phyloP scores from a whole-genome alignment of 2,329 filamentous ascomycete genomes.

The Trichoderma semiorbis region DNA sequence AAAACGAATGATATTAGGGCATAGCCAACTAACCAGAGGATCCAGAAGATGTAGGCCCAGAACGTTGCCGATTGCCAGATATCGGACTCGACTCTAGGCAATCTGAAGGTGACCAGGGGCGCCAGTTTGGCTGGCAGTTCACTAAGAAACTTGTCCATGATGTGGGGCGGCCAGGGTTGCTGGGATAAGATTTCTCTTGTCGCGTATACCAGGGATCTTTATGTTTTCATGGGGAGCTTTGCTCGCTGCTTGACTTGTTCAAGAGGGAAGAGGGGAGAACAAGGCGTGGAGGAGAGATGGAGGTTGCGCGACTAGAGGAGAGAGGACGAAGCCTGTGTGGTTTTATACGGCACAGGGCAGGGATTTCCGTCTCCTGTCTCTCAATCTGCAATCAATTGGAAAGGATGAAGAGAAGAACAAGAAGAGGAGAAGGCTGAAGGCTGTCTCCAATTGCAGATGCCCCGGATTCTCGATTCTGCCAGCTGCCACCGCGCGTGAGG shows the following conservation, averaged over 20 bases:
- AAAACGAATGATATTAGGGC: not conserved
- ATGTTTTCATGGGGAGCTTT: slow-evolving; percentile 5
- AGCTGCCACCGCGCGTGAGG: slow-evolving; percentile 8
- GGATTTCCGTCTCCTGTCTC: not conserved
- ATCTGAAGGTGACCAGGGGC: slow-evolving; percentile 7
- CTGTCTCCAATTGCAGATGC: not conserved
- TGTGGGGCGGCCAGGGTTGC: slow-evolving; percentile 12
- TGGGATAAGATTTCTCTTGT: slow-evolving; percentile 2
- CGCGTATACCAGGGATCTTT: slow-evolving; percentile 6
- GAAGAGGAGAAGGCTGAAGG: not conserved
- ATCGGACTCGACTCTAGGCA: slow-evolving; percentile 20
- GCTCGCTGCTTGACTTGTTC: not conserved
- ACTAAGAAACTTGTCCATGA: slow-evolving; percentile 14
- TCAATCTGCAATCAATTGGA: not conserved
- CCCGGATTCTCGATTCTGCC: slow-evolving; percentile 7
- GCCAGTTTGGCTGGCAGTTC: slow-evolving; percentile 13
- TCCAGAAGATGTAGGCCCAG: slow-evolving; percentile 43
- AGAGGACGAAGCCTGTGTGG: not conserved
- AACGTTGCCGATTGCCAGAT: slow-evolving; percentile 44
- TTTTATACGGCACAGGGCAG: not conserved
- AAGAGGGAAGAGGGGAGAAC: not conserved
- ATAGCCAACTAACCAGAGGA: slow-evolving; percentile 45
- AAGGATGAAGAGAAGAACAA: not conserved
- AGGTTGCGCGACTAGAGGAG: not conserved
- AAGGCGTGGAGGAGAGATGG: not conserved